Conservation (phyloP, 495 filamentous ascomycete genomes). For the Pyrenopolyporus hunteri region DNA sequence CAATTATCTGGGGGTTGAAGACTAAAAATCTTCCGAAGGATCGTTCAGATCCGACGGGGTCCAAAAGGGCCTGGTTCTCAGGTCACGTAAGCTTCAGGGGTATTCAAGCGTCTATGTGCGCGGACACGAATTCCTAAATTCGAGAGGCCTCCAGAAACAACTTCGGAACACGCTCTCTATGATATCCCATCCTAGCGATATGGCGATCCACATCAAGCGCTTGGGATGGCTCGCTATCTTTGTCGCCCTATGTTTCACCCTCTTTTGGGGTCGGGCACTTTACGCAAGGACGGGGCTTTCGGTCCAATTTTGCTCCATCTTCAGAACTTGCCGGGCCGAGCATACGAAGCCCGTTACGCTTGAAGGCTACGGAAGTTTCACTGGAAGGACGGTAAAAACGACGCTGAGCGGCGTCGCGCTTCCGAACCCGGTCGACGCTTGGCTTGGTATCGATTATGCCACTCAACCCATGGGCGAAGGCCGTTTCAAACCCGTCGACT, state of each 20-base stretch:
- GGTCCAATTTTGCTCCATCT: constrained; percentile 17
- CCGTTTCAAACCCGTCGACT: constrained; percentile 30
- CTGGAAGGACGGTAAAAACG: constrained; percentile 19
- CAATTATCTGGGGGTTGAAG: background rate
- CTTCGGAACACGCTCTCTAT: background rate
- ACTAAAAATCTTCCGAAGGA: background rate
- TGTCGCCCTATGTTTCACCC: constrained; percentile 21
- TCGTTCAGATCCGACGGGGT: background rate
- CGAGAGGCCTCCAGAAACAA: constrained; percentile 3
- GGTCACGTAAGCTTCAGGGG: constrained; percentile 20
- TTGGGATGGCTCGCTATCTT: constrained; percentile 32
- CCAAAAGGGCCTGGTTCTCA: background rate
- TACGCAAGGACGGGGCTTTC: constrained; percentile 22
- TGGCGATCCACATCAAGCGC: constrained; percentile 20
- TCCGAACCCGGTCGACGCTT: constrained; percentile 30
- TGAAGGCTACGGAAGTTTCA: constrained; percentile 29
- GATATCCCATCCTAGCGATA: background rate
- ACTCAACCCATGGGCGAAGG: constrained; percentile 31
- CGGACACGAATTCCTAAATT: constrained; percentile 1
- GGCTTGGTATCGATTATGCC: constrained; percentile 36
- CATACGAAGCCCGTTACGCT: constrained; percentile 8
- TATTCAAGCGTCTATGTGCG: background rate
- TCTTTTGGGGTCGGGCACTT: constrained; percentile 25
- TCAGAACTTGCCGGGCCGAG: constrained; percentile 12
- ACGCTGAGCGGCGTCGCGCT: constrained; percentile 25